A percentile compares a stretch with the other conserved stretches of the same genome.
Evolutionary conservation across 2,329 filamentous ascomycete genomes (phyloP).

Genomic region (Epichloe uncinata): DNA sequence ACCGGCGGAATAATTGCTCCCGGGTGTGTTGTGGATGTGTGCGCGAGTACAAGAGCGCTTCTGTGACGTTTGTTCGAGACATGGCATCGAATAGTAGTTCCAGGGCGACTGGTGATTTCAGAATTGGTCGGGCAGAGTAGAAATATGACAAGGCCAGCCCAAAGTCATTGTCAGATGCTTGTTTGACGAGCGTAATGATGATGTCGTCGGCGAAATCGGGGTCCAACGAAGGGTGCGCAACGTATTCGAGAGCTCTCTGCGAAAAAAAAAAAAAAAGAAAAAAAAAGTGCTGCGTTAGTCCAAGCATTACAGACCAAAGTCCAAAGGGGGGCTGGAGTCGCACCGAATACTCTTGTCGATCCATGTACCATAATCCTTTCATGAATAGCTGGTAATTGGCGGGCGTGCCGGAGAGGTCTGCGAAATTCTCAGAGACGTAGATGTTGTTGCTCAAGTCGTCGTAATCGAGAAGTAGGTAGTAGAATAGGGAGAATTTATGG

Average conservation of each 20-base stretch:
- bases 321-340: not conserved
- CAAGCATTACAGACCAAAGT: not conserved
- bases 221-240: conserved; percentile 66
- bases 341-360: conserved; percentile 55
- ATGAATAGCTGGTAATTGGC: conserved; percentile 69
- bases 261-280: too few relatives aligned
- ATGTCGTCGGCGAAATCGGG: conserved; percentile 79
- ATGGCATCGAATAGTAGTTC: conserved; percentile 58
- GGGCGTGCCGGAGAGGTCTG: conserved; percentile 51
- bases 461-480: conserved; percentile 71
- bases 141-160: conserved; percentile 65
- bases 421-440: conserved; percentile 43
- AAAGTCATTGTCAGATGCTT: conserved; percentile 45
- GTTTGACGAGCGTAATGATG: conserved; percentile 51
- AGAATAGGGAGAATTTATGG: conserved; percentile 71
- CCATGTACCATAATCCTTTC: conserved; percentile 70
- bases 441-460: conserved; percentile 38
- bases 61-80: conserved; percentile 51
- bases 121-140: conserved; percentile 57
- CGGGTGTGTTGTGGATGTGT: conserved; percentile 48
- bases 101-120: conserved; percentile 50
- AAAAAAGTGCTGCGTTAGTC: not conserved
- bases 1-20: conserved; percentile 50
- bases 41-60: conserved; percentile 62
- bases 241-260: conserved; percentile 57